These are phyloP conservation scores for Quercus alba DNA, from an alignment of 306 rosid species.

Conservation along the genomic window DNA sequence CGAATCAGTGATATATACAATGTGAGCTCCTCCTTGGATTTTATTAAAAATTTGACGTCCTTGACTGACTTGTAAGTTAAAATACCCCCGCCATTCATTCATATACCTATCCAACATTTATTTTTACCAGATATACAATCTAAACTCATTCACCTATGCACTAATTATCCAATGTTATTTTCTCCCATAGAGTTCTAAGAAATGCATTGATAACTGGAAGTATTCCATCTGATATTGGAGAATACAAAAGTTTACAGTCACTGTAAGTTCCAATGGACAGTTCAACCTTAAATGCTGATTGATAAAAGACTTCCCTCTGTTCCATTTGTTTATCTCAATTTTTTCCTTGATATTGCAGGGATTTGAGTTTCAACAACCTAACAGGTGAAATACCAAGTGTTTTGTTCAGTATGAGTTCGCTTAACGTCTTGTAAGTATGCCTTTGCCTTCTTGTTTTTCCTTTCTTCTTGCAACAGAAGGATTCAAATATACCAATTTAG, in stretches of 20 bases:
- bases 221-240: conserved; percentile 26
- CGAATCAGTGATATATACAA: conserved; percentile 29
- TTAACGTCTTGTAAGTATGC: conserved; percentile 12
- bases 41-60: conserved; percentile 9
- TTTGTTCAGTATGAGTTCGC: conserved; percentile 18
- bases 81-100: background rate
- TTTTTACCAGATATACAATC: background rate
- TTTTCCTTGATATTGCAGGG: background rate
- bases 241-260: background rate
- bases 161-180: background rate
- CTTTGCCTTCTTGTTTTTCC: background rate
- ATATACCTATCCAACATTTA: no score
- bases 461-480: background rate
- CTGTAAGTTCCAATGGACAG: conserved; percentile 1
- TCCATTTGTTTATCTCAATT: background rate
- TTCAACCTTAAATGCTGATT: background rate
- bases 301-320: background rate
- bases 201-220: conserved; percentile 22
- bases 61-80: conserved; percentile 24
- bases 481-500: no score
- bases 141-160: background rate
- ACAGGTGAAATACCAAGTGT: conserved; percentile 23
- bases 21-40: conserved; percentile 29
- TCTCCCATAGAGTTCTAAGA: conserved; percentile 20
- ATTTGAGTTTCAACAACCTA: conserved; percentile 31